Base-by-base conservation (phyloP, 441 rosid genomes). In the Pelargonium fulgidum region DNA sequence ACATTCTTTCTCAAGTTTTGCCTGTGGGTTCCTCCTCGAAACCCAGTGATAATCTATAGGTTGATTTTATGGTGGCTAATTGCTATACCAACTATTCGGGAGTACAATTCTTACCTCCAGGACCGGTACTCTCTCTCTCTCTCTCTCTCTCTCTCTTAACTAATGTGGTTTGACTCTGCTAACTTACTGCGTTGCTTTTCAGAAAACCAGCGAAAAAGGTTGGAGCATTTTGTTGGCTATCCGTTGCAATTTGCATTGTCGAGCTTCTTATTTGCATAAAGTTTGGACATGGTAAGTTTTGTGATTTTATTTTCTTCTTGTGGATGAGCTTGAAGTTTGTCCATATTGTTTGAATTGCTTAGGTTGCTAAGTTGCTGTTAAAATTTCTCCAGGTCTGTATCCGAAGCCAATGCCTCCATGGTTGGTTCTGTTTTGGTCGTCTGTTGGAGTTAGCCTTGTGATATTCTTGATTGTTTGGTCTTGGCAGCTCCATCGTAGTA, bases 181-280 rank as follows among this genome's bases (percentile, higher is more conserved):
- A 19, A 17, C 7, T 29, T 22, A 11, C 16, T 26, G 7, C 66
- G 13, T 29, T 33, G 41, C 3, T 65, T 39, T 50, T 50, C 70
- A 67, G 66, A 62, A 61, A 44, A 33, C 66, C 45, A 2, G 52
- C 82, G 72, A 92, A 95, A 76, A 95, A 95, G 80, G 97, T 95
- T 2, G 99, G 99, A 71, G 86, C 99, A n/a, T 92, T 92, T 78
- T 93, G 98, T 70, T 95, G 99, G 99, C 91, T 95, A 64, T 95
- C 99, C 1, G 82, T 95, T 52, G 99, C 97, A n/a, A 88, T 95
- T 56, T 92, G 98, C 89, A 95, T 92, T 11, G 84, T 95, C 19
- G 99, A 95, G 77, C 99, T 95, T 79, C 96, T 95, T 67, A 89
- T 92, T 72, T 93, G 99, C 81, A 92, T 91, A 84, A 95, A 95